Evolutionary conservation across 31 red algal genomes (phyloP), one percentile per base, ranked within the genome.

Genomic region (Odonthalia washingtoniensis): DNA sequence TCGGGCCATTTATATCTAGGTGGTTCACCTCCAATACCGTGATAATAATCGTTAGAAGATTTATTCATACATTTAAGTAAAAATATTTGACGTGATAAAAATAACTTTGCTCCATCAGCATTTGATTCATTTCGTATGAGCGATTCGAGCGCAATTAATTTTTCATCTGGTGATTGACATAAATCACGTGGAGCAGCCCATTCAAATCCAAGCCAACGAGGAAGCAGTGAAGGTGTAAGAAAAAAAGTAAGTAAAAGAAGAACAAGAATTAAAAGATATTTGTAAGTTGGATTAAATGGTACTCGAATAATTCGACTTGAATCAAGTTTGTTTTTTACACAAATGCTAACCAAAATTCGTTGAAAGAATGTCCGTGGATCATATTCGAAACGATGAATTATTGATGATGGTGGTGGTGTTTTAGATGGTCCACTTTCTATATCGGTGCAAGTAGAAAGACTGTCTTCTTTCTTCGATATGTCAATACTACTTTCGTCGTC

Each of bases 271-370:
- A 91, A 74, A 46, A 74, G 37, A 35, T 91, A 91, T 30, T 86
- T 84, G 75, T 74, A 85, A 5, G 53, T 61, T 27, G 37, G 52
- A 18, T 69, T 26, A 46, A 68, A 91, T 3, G 80, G 81, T 33
- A 91, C 35, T 46, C 79, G 77, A 35, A 90, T 70, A 38, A 90
- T 90, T 17, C 46, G 67, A 70, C 87, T 90, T 21, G 87, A 65
- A 65, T 90, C 78, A 65, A 90, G 78, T 70, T 90, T 90, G 78
- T 70, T 90, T 28, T 90, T 90, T 45, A 83, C 46, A 12, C 87
- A 46, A 5, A 80, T 32, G 34, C 66, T 65, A 28, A 90, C 87
- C 4, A 90, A 53, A 38, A 90, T 66, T 1, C 87, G 77, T 39
- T 90, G 68, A 9, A 43, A 44, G 33, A 82, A 81, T 2, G 60